These are phyloP conservation scores for Alternaria sp. DNA, from an alignment of 2,329 filamentous ascomycete species.

Conservation along the genomic window DNA sequence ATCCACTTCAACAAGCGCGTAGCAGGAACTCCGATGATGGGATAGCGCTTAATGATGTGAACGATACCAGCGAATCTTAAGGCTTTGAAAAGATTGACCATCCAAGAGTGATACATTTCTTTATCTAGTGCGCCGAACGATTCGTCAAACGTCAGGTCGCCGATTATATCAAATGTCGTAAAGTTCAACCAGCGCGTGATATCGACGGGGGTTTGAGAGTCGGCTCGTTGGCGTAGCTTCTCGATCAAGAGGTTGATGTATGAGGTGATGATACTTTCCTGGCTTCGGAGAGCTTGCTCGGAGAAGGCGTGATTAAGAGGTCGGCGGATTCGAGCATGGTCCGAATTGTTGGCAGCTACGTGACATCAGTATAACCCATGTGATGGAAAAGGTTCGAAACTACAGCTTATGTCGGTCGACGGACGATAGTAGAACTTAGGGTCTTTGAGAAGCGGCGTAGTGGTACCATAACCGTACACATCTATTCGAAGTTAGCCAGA, in stretches of 20 bases:
- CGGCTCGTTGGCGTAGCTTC: slow-evolving; percentile 18
- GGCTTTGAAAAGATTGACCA: slow-evolving; percentile 24
- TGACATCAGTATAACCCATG: neutral
- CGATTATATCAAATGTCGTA: slow-evolving; percentile 36
- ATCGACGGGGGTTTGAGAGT: slow-evolving; percentile 14
- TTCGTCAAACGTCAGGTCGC: slow-evolving; percentile 41
- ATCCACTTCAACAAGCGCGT: slow-evolving; percentile 13
- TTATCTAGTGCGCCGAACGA: slow-evolving; percentile 35
- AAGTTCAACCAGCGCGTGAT: slow-evolving; percentile 29
- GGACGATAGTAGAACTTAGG: no score
- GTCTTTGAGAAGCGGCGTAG: no score
- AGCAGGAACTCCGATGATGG: slow-evolving; percentile 17
- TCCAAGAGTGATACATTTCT: slow-evolving; percentile 30
- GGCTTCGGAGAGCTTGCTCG: slow-evolving; percentile 21
- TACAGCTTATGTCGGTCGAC: no score
- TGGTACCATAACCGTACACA: no score
- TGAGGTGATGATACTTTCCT: slow-evolving; percentile 28
- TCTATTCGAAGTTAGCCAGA: no score
- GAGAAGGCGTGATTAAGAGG: slow-evolving; percentile 25
- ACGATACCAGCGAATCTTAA: slow-evolving; percentile 17
- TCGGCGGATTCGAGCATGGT: slow-evolving; percentile 9
- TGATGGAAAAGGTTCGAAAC: no score
- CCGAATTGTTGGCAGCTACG: slow-evolving; percentile 20
- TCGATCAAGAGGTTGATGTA: slow-evolving; percentile 24
- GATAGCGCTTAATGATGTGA: slow-evolving; percentile 14